These are phyloP conservation scores for Actinomortierella ambigua DNA, from an alignment of 371 early-diverging fungal species.

Conservation along the genomic window DNA sequence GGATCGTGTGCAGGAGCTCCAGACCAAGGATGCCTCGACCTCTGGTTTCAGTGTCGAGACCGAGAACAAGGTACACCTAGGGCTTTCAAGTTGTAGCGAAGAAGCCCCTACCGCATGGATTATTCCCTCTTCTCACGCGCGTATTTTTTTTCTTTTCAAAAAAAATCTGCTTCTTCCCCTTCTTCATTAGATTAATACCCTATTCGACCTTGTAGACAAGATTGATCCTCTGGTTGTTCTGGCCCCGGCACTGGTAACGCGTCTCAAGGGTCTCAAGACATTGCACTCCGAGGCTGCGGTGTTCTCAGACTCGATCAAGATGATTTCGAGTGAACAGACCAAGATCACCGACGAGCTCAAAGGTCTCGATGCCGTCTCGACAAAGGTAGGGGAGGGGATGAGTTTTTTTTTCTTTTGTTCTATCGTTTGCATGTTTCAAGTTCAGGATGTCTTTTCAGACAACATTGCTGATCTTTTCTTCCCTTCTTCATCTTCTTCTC, in stretches of 20 bases:
- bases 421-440: background rate
- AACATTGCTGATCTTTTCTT: background rate
- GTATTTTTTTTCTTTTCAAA: background rate
- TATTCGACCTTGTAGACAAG: constrained; percentile 74
- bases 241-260: constrained; percentile 79
- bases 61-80: constrained; percentile 41
- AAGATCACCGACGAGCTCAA: constrained; percentile 73
- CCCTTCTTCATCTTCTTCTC: constrained; percentile 1
- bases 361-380: constrained; percentile 65
- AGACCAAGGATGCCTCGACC: constrained; percentile 54
- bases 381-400: constrained; percentile 25
- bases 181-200: constrained; percentile 61
- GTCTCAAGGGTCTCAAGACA: constrained; percentile 78
- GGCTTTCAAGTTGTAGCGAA: too few relatives aligned
- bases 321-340: constrained; percentile 75
- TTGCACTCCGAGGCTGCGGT: constrained; percentile 86
- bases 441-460: background rate
- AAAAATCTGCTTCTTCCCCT: background rate
- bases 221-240: constrained; percentile 81
- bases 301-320: constrained; percentile 75
- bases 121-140: background rate
- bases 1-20: constrained; percentile 76
- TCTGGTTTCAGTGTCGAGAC: constrained; percentile 47
- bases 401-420: background rate
- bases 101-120: too few relatives aligned